Evolutionary conservation across 202 grass and related monocot species (phyloP).

Genomic region (Bolboschoenoplectus hybrid): DNA sequence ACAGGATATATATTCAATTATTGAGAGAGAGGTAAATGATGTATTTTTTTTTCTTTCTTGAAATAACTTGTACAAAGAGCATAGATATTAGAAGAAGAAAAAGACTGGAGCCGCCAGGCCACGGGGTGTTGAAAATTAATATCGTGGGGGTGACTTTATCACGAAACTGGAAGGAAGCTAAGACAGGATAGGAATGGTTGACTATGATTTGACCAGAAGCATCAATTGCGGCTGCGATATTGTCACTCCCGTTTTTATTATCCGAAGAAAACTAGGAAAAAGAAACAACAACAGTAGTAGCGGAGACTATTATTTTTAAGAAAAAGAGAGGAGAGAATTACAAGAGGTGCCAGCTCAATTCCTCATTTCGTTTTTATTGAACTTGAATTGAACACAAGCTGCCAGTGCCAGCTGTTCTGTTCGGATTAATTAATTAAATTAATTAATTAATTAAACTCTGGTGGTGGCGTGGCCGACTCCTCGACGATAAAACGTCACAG

Average conservation of each 20-base stretch:
- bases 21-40: constrained; percentile 14
- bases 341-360: constrained; percentile 1
- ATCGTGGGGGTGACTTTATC: constrained; percentile 34
- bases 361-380: neutral
- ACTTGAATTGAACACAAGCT: neutral
- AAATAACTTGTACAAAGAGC: constrained; percentile 4
- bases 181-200: neutral
- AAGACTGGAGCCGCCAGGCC: constrained; percentile 24
- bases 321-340: neutral
- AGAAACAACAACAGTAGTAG: no score
- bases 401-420: neutral
- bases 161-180: neutral
- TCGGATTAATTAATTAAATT: neutral
- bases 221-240: neutral
- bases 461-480: no score
- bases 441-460: no score
- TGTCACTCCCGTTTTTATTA: constrained; percentile 12
- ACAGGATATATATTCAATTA: neutral
- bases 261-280: neutral
- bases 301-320: no score
- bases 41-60: constrained; percentile 15
- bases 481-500: no score
- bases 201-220: neutral
- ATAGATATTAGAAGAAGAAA: neutral
- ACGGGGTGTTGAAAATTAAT: no score